These are phyloP conservation scores for Hamigera avellanea DNA, from an alignment of 495 filamentous ascomycete species.

Conservation along the genomic window DNA sequence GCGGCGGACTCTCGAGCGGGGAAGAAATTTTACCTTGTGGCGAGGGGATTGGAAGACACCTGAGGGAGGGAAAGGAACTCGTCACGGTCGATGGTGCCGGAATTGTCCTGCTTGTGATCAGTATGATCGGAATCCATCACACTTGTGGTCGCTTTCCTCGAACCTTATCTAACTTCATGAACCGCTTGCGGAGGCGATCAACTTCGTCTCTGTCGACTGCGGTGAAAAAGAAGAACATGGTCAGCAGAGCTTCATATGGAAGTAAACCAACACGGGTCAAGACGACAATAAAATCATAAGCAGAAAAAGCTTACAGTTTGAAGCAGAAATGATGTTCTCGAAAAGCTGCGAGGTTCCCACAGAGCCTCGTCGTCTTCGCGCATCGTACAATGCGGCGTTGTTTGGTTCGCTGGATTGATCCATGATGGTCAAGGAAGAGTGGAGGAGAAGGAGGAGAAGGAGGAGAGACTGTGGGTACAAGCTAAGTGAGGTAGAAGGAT, in stretches of 20 bases:
- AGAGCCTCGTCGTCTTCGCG: conserved; percentile 33
- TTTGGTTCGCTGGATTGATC: conserved; percentile 31
- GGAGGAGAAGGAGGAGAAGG: no score
- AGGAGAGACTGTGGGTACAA: no score
- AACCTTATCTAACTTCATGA: conserved; percentile 99
- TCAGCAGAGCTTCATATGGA: no score
- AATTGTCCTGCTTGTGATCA: conserved; percentile 61
- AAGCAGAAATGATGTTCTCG: conserved; percentile 90
- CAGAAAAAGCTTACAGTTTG: conserved; percentile 71
- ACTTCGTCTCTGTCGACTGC: conserved; percentile 95
- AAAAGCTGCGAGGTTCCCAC: conserved; percentile 84
- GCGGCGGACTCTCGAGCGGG: no score
- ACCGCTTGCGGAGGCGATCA: conserved; percentile 85
- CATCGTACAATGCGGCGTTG: conserved; percentile 38
- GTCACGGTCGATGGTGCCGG: conserved; percentile 95
- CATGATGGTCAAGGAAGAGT: conserved; percentile 11
- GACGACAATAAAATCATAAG: neutral
- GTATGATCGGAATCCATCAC: neutral
- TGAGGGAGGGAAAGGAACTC: conserved; percentile 96
- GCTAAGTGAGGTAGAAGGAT: no score
- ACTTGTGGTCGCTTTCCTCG: conserved; percentile 4
- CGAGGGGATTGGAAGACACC: conserved; percentile 95
- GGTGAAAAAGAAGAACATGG: no score
- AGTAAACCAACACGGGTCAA: neutral
- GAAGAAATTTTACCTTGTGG: conserved; percentile 68